Percentiles rank a stretch among this genome's conserved stretches.
These are phyloP conservation scores for Groenewaldozyma salmanticensis DNA, from an alignment of 805 yeast genomes.

Conservation along the genomic window DNA sequence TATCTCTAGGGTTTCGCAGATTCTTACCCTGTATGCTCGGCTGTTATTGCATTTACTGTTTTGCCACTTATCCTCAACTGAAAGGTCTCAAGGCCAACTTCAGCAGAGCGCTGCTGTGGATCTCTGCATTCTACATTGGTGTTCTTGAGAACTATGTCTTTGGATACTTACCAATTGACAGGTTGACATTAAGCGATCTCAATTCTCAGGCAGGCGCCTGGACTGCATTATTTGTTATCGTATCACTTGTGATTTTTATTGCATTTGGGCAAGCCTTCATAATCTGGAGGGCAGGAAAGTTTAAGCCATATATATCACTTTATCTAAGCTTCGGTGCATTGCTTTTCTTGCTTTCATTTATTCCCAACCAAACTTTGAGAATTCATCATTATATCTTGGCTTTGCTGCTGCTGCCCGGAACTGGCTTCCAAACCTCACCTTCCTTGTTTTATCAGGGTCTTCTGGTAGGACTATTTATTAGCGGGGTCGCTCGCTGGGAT, in stretches of 20 bases:
- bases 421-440: constrained; percentile 41
- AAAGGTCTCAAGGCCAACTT: constrained; percentile 21
- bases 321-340: constrained; percentile 30
- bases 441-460: constrained; percentile 70
- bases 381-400: constrained; percentile 77
- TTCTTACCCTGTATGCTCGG: constrained; percentile 67
- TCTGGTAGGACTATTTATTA: constrained; percentile 64
- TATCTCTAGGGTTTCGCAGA: constrained; percentile 65
- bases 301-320: constrained; percentile 45
- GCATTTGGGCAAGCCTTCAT: constrained; percentile 65
- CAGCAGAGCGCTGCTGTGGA: constrained; percentile 49
- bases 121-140: constrained; percentile 76
- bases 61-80: constrained; percentile 18
- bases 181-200: constrained; percentile 65
- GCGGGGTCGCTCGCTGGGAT: constrained; percentile 91
- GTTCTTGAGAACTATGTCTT: constrained; percentile 78
- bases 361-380: constrained; percentile 63
- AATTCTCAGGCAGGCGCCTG: constrained; percentile 70
- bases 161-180: constrained; percentile 79
- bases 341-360: constrained; percentile 29
- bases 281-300: constrained; percentile 58
- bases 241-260: constrained; percentile 39
- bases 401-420: constrained; percentile 70
- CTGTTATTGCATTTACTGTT: constrained; percentile 55
- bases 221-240: constrained; percentile 47